Conservation (phyloP, 768 basidiomycete genomes). For the Heimioporus sp. region DNA sequence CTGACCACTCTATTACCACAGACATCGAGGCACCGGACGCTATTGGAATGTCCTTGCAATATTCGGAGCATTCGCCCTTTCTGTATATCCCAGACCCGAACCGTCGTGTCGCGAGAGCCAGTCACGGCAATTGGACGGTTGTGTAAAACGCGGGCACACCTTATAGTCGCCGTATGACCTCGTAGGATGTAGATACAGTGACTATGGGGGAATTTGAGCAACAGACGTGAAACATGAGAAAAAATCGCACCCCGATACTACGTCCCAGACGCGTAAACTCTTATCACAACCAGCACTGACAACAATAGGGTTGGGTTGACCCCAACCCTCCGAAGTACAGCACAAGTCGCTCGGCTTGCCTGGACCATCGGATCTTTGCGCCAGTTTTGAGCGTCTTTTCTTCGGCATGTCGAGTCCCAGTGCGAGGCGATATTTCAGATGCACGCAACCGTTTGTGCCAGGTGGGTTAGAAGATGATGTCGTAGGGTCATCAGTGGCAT, state of each 20-base stretch:
- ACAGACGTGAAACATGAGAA: neutral
- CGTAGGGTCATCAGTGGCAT: slow-evolving; percentile 10
- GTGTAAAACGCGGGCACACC: slow-evolving; percentile 86
- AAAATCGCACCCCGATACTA: slow-evolving; percentile 67
- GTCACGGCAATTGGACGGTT: slow-evolving; percentile 86
- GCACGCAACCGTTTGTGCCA: slow-evolving; percentile 24
- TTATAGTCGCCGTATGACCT: slow-evolving; percentile 88
- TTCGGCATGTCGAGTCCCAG: slow-evolving; percentile 42
- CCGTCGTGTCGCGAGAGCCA: slow-evolving; percentile 81
- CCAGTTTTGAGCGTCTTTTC: slow-evolving; percentile 22
- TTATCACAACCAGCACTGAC: slow-evolving; percentile 95
- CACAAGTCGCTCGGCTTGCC: slow-evolving; percentile 51
- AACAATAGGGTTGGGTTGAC: slow-evolving; percentile 76
- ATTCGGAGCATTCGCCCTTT: slow-evolving; percentile 63
- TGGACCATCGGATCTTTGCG: slow-evolving; percentile 9
- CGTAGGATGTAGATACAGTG: slow-evolving; percentile 74
- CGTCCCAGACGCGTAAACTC: slow-evolving; percentile 89
- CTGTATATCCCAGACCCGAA: slow-evolving; percentile 94
- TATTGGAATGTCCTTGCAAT: slow-evolving; percentile 73
- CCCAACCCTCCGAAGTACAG: slow-evolving; percentile 83
- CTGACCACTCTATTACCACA: slow-evolving; percentile 82
- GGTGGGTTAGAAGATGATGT: neutral
- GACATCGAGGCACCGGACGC: slow-evolving; percentile 88
- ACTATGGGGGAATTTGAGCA: slow-evolving; percentile 20
- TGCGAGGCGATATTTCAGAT: slow-evolving; percentile 42